Base-by-base conservation (phyloP, 805 yeast species). In the Lachancea mirantina region DNA sequence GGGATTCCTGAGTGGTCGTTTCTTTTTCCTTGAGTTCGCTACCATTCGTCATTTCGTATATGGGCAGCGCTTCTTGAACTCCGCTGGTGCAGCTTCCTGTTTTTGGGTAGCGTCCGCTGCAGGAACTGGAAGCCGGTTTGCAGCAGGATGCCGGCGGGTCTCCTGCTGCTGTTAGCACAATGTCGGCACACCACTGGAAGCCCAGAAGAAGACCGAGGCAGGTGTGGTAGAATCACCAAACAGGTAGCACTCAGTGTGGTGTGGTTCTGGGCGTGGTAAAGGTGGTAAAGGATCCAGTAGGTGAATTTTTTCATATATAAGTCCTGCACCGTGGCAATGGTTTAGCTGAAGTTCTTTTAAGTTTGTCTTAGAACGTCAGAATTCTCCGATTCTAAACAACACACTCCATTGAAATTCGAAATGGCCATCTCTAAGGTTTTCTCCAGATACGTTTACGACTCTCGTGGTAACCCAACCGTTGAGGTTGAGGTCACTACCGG, bases 391-490 rank as follows among this genome's bases (percentile, higher is more conserved):
- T 36, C 38, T 36, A 41, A 23, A 42, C 28, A 41, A 36, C 35
- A 31, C 29, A 40, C 23, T 34, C n/a, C n/a, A n/a, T n/a, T n/a
- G n/a, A 36, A 36, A 19, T 26, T 32, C 30, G 46, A 28, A 63
- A 84, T 84, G 95, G 81, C 95, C 54, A 76, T 84, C 59, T 65
- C 84, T 52, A 88, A 89, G 70, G 70, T 88, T 55, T 78, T 73
- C 68, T 84, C 97, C 59, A 88, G 98, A 73, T 82, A 78, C 76
- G 95, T 89, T 69, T 89, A 92, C 81, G 98, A 89, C 74, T 89
- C 97, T 57, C 85, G 98, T 73, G 97, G 97, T 72, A 92, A 89
- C 80, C 98, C 98, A 72, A 89, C 98, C 54, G 98, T 92, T 56
- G 97, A 92, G 78, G 97, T 92, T 52, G 97, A 92, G 62, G 60